phyloP scores from a whole-genome alignment of 1,139 yeast genomes.

The Pichia cactophila region DNA sequence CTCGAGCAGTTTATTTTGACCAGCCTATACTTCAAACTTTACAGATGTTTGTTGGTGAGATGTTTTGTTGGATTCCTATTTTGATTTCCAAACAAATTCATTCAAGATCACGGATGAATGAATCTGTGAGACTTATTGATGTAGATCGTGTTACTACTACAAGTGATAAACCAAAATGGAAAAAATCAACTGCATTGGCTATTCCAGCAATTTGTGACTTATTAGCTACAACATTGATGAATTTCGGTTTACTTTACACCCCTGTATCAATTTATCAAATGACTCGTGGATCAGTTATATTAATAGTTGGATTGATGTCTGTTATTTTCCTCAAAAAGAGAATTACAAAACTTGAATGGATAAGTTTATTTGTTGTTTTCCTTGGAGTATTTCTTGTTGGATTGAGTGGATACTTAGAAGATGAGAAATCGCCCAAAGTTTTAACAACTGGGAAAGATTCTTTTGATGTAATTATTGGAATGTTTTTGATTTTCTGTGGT shows the following conservation, averaged over 20 bases:
- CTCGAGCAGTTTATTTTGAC: slow-evolving; percentile 45
- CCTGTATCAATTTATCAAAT: slow-evolving; percentile 85
- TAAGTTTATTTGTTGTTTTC: slow-evolving; percentile 51
- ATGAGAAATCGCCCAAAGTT: neutral
- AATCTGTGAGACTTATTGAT: neutral
- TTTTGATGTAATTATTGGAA: slow-evolving; percentile 41
- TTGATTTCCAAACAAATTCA: slow-evolving; percentile 5
- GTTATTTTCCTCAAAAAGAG: slow-evolving; percentile 52
- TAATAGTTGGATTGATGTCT: slow-evolving; percentile 70
- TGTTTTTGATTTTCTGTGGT: slow-evolving; percentile 50
- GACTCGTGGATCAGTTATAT: slow-evolving; percentile 72
- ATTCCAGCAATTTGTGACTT: slow-evolving; percentile 70
- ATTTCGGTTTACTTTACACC: slow-evolving; percentile 63
- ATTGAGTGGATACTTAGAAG: slow-evolving; percentile 42
- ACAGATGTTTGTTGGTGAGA: slow-evolving; percentile 78
- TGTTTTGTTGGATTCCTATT: slow-evolving; percentile 43
- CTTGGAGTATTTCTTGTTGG: slow-evolving; percentile 71
- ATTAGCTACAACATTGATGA: slow-evolving; percentile 66
- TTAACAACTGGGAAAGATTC: slow-evolving; percentile 16
- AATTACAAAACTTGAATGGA: slow-evolving; percentile 62
- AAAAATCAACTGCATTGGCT: slow-evolving; percentile 33
- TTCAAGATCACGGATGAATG: neutral
- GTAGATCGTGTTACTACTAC: slow-evolving; percentile 1
- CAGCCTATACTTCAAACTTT: slow-evolving; percentile 77
- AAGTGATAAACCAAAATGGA: slow-evolving; percentile 12